Evolutionary conservation across 129 eudicot genomes (phyloP).

Genomic region (Mikania micrantha): DNA sequence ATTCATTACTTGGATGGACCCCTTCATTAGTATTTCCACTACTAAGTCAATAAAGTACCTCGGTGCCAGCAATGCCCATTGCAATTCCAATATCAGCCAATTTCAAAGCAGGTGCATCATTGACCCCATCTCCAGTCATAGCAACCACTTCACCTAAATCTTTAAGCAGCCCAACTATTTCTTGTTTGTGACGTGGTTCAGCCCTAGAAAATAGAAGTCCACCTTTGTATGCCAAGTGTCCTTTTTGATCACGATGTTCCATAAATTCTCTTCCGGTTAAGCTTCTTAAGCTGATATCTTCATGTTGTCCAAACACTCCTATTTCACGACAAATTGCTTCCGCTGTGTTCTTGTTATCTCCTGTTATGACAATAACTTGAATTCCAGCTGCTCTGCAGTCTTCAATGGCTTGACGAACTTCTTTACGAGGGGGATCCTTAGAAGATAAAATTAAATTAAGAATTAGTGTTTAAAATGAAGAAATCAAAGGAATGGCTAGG

Average conservation of each 20-base stretch:
- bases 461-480: neutral
- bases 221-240: conserved; percentile 58
- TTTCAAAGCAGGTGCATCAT: conserved; percentile 92
- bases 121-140: conserved; percentile 95
- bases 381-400: conserved; percentile 97
- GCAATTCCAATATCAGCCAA: conserved; percentile 95
- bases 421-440: conserved; percentile 97
- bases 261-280: conserved; percentile 86
- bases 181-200: conserved; percentile 91
- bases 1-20: neutral
- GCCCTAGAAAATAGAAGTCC: conserved; percentile 91
- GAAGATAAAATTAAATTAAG: neutral
- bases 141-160: conserved; percentile 90
- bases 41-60: conserved; percentile 41
- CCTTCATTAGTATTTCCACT: neutral
- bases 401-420: conserved; percentile 87
- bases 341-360: conserved; percentile 98
- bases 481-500: neutral
- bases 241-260: conserved; percentile 47
- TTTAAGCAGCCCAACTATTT: conserved; percentile 82
- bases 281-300: conserved; percentile 65
- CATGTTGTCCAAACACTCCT: conserved; percentile 63
- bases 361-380: conserved; percentile 94
- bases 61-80: conserved; percentile 92
- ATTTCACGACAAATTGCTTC: conserved; percentile 97